A percentile compares a stretch with the other conserved stretches of the same genome.
Conservation (phyloP, 345 rosid species). For the Iberis pinnata region DNA sequence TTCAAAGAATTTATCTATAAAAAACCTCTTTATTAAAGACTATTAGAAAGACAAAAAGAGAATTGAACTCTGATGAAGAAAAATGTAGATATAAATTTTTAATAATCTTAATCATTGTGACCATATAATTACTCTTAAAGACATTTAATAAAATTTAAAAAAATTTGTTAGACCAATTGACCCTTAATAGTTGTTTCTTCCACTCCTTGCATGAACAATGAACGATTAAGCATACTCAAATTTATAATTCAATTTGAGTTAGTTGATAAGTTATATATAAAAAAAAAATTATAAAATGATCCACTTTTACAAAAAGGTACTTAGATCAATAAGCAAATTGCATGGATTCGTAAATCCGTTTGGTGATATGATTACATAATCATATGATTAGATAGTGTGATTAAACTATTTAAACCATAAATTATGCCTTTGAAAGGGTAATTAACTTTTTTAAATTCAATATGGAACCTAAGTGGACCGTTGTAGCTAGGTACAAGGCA, state of each 20-base stretch:
- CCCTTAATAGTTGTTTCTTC: too few relatives aligned
- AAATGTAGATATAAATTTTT: too few relatives aligned
- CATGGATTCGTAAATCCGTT: conserved; percentile 22
- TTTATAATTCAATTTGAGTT: neutral
- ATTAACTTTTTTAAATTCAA: conserved; percentile 7
- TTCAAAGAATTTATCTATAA: too few relatives aligned
- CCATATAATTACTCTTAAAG: too few relatives aligned
- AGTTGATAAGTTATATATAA: conserved; percentile 9
- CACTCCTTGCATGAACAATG: too few relatives aligned
- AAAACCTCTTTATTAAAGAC: too few relatives aligned
- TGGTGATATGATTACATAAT: conserved; percentile 23
- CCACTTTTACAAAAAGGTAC: conserved; percentile 17
- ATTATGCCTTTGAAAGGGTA: conserved; percentile 13
- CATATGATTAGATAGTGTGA: conserved; percentile 22
- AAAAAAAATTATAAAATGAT: conserved; percentile 5
- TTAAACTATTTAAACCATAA: conserved; percentile 10
- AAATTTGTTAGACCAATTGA: too few relatives aligned
- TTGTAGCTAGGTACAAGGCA: conserved; percentile 29
- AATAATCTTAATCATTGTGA: too few relatives aligned
- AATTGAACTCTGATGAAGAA: too few relatives aligned
- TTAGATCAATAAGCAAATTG: conserved; percentile 16
- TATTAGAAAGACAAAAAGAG: too few relatives aligned
- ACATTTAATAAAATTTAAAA: too few relatives aligned
- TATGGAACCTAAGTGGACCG: conserved; percentile 23
- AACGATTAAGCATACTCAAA: too few relatives aligned